Conservation (phyloP, 345 rosid species). For the Salix udensis region DNA sequence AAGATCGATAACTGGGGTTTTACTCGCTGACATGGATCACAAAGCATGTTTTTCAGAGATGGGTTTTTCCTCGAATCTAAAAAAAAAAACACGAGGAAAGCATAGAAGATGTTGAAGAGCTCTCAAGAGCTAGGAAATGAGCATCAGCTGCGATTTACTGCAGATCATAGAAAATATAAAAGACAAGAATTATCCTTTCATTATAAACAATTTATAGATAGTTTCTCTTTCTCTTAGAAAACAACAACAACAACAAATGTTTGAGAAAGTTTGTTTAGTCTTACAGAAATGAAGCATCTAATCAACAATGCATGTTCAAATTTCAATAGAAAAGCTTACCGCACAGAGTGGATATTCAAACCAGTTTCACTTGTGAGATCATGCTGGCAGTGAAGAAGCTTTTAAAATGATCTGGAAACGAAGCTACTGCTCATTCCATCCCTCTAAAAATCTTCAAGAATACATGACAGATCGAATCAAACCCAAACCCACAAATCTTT, state of each 20-base stretch:
- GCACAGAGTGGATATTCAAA: not conserved
- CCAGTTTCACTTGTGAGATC: not conserved
- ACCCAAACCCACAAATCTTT: constrained; percentile 16
- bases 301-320: not conserved
- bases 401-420: not conserved
- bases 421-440: not conserved
- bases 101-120: not conserved
- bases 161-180: not conserved
- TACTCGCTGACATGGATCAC: too few relatives aligned
- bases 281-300: not conserved
- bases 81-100: not conserved
- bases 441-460: not conserved
- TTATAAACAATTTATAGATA: not conserved
- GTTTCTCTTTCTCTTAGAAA: not conserved
- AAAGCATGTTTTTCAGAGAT: too few relatives aligned
- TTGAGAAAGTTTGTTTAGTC: not conserved
- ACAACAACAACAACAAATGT: not conserved
- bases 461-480: not conserved
- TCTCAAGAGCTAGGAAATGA: not conserved
- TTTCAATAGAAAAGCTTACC: not conserved
- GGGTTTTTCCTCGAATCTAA: too few relatives aligned
- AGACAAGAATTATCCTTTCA: not conserved
- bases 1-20: too few relatives aligned
- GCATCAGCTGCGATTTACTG: not conserved
- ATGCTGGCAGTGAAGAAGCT: not conserved